Evolutionary conservation across 352 stramenopile genomes (phyloP).

Genomic region (Peronosclerospora sorghi): DNA sequence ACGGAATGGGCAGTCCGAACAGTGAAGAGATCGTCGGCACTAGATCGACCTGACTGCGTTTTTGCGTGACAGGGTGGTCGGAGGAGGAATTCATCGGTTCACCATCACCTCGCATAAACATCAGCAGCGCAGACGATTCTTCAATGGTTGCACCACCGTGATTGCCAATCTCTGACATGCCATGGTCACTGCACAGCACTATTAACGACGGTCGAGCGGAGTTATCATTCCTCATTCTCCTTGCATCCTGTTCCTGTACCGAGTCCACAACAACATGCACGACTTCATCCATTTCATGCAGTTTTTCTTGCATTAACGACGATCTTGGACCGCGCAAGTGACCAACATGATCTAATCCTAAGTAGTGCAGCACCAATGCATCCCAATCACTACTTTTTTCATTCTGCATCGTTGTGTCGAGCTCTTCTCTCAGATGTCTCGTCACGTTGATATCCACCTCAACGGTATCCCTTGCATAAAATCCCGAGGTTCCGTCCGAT

Average conservation of each 20-base stretch:
- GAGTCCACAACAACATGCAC: slow-evolving; percentile 48
- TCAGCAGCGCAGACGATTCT: slow-evolving; percentile 70
- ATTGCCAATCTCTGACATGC: slow-evolving; percentile 84
- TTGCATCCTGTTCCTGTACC: slow-evolving; percentile 44
- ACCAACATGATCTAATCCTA: slow-evolving; percentile 80
- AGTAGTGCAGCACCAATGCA: slow-evolving; percentile 77
- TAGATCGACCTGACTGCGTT: slow-evolving; percentile 62
- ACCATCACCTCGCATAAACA: slow-evolving; percentile 57
- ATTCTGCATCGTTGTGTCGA: slow-evolving; percentile 60
- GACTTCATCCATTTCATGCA: slow-evolving; percentile 76
- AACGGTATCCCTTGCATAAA: slow-evolving; percentile 82
- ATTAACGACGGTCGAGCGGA: slow-evolving; percentile 45
- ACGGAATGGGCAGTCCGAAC: slow-evolving; percentile 58
- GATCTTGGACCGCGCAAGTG: slow-evolving; percentile 75
- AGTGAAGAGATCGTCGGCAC: slow-evolving; percentile 73
- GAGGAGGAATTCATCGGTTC: slow-evolving; percentile 5
- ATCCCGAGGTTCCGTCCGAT: slow-evolving; percentile 71
- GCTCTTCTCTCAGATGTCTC: slow-evolving; percentile 68
- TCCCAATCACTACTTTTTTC: slow-evolving; percentile 73
- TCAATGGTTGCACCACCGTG: slow-evolving; percentile 77
- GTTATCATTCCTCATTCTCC: slow-evolving; percentile 13
- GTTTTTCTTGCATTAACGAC: slow-evolving; percentile 62
- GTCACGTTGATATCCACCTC: slow-evolving; percentile 84
- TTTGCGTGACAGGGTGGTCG: slow-evolving; percentile 7
- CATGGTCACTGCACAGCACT: slow-evolving; percentile 78